phyloP scores from a whole-genome alignment of 768 basidiomycete genomes.

The Kwoniella botswanensis region DNA sequence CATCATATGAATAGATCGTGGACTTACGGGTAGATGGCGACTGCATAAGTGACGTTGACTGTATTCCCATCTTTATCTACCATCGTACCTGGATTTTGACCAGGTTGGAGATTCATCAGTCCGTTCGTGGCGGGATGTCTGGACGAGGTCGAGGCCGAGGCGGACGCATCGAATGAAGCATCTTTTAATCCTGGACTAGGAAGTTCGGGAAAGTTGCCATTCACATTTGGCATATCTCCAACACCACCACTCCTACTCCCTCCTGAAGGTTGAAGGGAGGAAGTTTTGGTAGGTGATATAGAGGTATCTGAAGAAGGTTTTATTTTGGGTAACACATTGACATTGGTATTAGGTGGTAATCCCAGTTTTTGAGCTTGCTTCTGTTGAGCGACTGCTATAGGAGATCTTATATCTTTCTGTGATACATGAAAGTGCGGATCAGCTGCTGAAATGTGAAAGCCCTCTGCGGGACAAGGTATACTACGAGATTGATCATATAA shows the following conservation, averaged over 20 bases:
- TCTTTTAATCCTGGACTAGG: slow-evolving; percentile 52
- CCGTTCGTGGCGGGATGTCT: slow-evolving; percentile 19
- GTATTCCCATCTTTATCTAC: slow-evolving; percentile 59
- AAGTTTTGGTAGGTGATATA: slow-evolving; percentile 40
- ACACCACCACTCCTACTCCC: slow-evolving; percentile 31
- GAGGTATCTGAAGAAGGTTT: slow-evolving; percentile 38
- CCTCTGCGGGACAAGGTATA: not conserved
- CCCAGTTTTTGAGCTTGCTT: slow-evolving; percentile 79
- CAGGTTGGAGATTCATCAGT: slow-evolving; percentile 20
- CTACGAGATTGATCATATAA: not conserved
- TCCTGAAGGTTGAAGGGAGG: slow-evolving; percentile 34
- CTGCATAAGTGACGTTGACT: slow-evolving; percentile 78
- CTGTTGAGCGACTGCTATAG: slow-evolving; percentile 93
- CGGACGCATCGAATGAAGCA: not conserved
- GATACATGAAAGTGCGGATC: not conserved
- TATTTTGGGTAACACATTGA: slow-evolving; percentile 42
- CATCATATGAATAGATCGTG: not conserved
- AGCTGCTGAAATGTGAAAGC: not conserved
- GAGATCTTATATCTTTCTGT: slow-evolving; percentile 82
- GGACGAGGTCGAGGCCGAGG: not conserved
- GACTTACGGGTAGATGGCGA: slow-evolving; percentile 84
- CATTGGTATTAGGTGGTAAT: slow-evolving; percentile 32
- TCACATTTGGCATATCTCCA: slow-evolving; percentile 34
- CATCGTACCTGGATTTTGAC: slow-evolving; percentile 48
- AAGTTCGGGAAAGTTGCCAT: slow-evolving; percentile 51